Base-by-base conservation (phyloP, 1,284 basidiomycete genomes). In the Trametes pubescens region DNA sequence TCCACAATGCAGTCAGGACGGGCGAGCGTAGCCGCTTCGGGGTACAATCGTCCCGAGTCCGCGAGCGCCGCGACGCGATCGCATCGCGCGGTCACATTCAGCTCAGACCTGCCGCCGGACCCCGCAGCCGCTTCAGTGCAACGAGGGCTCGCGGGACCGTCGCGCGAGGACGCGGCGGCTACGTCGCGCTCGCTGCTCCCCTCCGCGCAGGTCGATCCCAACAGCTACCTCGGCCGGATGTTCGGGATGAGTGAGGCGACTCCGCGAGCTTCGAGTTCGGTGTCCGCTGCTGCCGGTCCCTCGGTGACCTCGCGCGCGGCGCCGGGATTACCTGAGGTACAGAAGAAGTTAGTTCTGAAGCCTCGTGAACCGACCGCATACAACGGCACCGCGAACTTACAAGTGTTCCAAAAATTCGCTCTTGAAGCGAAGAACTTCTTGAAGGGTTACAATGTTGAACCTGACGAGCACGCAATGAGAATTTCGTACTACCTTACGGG, bases 401-500 rank as follows among this genome's bases (percentile, higher is more conserved):
- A 48, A n/a, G 14, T 26, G 2, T 48, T 57, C 52, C 52, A 46
- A 1, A 26, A 29, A 16, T 54, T 54, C 14, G 52, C 24, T 2
- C 52, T 29, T 8, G 52, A 54, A 29, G 24, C 24, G 37, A 54
- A 26, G 24, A n/a, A 1, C 22, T 54, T 5, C 14, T 4, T 53
- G 22, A 18, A 43, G 9, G 37, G 38, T 3, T 54, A 54, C 14
- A 7, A 54, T 16, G 4, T 54, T 1, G 13, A n/a, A 2, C 16
- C 52, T 9, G 10, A 54, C 2, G 29, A 37, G 18, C 52, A 54
- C 7, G 24, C 34, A 1, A 22, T 47, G 44, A 46, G n/a, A 14
- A 22, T 47, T 3, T 57, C 44, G 18, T 43, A 62, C 24, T 74
- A 69, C 46, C 61, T 83, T 1, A 75, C 57, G 0, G 79, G 75